Evolutionary conservation across 768 basidiomycete species (phyloP), one percentile per base, ranked within the genome.

Genomic region (Clitopilus hobsonii): DNA sequence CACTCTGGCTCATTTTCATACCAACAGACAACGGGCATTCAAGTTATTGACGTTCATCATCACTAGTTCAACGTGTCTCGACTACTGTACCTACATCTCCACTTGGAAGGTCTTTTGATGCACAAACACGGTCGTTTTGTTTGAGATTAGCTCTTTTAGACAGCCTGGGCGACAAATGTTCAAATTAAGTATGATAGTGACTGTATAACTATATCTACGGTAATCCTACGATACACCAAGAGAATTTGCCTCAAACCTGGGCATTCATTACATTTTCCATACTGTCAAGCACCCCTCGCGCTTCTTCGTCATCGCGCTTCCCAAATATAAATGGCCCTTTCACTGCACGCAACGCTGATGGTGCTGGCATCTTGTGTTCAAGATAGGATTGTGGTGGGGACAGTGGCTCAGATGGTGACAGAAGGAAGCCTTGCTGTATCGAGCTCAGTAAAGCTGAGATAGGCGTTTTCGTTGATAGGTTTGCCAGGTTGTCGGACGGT

Each of bases 391-490:
- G 71, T 23, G 81, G 78, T 16, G 84, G 84, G 1, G 85, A 84
- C 30, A 86, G 71, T 1, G 84, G 83, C 1, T 80, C 76, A n/a
- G 72, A 74, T 14, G 85, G 86, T 3, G 85, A 83, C 59, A 82
- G 77, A n/a, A 84, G 66, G 66, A 89, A 89, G 27, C 86, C 87
- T 14, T 76, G 79, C 58, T 88, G 79, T 54, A 89, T 89, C 2
- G 85, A 79, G 14, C 75, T 71, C 45, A 85, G 69, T 26, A 89
- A 75, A 7, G 80, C 72, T 6, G 87, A 86, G 49, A 89, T 89
- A 1, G 87, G 87, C 26, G 87, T 88, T 57, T 74, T 81, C 28
- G 51, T 49, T 22, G 54, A 52, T 28, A 51, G 38, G 13, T 56
- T 54, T 6, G 52, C 50, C 32, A 38, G 13, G n/a, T 22, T 36